Conservation (phyloP, 2,329 filamentous ascomycete genomes). For the Penicillium sp. region DNA sequence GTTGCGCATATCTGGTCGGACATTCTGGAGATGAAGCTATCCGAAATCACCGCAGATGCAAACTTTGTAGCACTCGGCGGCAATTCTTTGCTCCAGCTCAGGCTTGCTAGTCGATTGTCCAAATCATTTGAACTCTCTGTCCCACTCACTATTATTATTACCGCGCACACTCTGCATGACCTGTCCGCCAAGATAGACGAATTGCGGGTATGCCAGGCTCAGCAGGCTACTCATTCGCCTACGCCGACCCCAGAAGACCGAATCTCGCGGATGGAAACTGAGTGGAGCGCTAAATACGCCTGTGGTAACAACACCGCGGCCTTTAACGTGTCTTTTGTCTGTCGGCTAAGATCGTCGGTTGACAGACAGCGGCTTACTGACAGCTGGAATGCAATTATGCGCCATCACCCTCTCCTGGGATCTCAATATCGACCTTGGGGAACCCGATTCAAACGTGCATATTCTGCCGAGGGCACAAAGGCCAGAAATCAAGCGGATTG, state of each 20-base stretch:
- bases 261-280: background rate
- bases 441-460: no score
- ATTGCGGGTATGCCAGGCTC: no score
- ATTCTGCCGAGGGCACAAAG: no score
- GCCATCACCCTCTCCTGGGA: conserved; percentile 9
- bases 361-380: background rate
- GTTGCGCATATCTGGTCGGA: conserved; percentile 11
- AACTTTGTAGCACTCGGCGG: conserved; percentile 23
- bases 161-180: no score
- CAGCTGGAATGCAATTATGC: conserved; percentile 5
- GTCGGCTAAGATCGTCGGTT: no score
- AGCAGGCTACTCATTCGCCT: no score
- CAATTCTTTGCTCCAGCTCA: conserved; percentile 23
- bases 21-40: conserved; percentile 3
- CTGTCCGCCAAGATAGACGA: no score
- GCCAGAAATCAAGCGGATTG: no score
- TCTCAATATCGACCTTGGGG: background rate
- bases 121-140: conserved; percentile 1
- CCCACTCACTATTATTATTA: background rate
- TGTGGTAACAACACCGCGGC: no score
- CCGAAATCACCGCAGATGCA: background rate
- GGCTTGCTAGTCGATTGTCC: conserved; percentile 12
- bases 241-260: no score
- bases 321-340: no score
- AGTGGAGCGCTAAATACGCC: background rate